Evolutionary conservation across 768 basidiomycete genomes (phyloP).

Genomic region (Rubroboletus satanas): DNA sequence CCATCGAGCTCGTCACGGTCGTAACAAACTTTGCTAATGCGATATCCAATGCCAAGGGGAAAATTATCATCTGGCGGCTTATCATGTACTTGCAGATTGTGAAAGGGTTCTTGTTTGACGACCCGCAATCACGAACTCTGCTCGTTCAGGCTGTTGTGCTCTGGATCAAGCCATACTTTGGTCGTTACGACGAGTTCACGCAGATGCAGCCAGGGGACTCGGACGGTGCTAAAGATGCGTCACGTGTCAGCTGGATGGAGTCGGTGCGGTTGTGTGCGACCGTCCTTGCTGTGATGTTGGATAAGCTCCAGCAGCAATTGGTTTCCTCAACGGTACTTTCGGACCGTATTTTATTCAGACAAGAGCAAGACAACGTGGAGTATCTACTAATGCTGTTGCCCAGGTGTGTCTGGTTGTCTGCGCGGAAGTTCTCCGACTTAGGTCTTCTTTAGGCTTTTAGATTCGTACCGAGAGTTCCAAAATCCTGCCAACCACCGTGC

Average conservation of each 20-base stretch:
- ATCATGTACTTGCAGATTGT: slow-evolving; percentile 93
- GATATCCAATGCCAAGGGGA: slow-evolving; percentile 72
- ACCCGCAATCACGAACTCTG: slow-evolving; percentile 68
- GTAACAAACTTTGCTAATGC: slow-evolving; percentile 86
- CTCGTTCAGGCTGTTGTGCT: slow-evolving; percentile 84
- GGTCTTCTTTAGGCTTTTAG: slow-evolving; percentile 56
- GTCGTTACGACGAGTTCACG: slow-evolving; percentile 80
- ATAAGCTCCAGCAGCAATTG: slow-evolving; percentile 80
- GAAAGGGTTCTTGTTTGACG: slow-evolving; percentile 83
- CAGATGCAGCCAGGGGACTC: slow-evolving; percentile 62
- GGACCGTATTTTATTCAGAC: slow-evolving; percentile 58
- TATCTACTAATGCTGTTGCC: slow-evolving; percentile 79
- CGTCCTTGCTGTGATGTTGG: slow-evolving; percentile 83
- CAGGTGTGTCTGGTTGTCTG: slow-evolving; percentile 45
- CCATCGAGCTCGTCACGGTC: slow-evolving; percentile 81
- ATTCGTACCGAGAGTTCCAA: slow-evolving; percentile 84
- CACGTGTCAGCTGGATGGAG: slow-evolving; percentile 87
- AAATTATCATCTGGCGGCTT: slow-evolving; percentile 89
- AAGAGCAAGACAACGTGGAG: slow-evolving; percentile 93
- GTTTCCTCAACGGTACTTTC: slow-evolving; percentile 60
- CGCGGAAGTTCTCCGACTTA: slow-evolving; percentile 1
- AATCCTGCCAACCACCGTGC: slow-evolving; percentile 60
- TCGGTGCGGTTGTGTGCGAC: slow-evolving; percentile 86
- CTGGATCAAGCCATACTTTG: slow-evolving; percentile 96
- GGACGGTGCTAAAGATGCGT: slow-evolving; percentile 62